These are phyloP conservation scores for Neopestalotiopsis sp. DNA, from an alignment of 2,329 filamentous ascomycete genomes.

Conservation along the genomic window DNA sequence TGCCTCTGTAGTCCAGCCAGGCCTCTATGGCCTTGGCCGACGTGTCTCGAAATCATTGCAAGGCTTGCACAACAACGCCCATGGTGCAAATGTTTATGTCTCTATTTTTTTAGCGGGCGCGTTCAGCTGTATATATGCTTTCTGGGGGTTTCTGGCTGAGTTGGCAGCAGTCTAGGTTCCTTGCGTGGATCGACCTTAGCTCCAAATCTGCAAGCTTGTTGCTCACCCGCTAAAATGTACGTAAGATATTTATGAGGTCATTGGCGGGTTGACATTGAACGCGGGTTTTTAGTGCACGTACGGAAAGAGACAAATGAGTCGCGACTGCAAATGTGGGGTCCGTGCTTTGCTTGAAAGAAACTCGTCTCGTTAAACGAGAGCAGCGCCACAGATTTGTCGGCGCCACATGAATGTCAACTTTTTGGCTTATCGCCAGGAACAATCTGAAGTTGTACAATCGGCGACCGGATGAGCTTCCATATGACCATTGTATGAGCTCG, in stretches of 20 bases:
- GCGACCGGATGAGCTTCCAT: background rate
- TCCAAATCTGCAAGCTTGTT: background rate
- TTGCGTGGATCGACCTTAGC: constrained; percentile 6
- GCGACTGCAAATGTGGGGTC: background rate
- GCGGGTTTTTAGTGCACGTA: background rate
- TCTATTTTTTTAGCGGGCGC: background rate
- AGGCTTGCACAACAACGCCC: background rate
- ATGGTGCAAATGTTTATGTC: background rate
- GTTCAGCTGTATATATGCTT: background rate
- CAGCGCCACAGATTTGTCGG: background rate
- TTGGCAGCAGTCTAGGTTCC: background rate
- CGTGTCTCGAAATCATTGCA: constrained; percentile 38
- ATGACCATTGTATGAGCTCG: background rate
- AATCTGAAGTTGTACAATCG: background rate
- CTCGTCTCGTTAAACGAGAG: background rate
- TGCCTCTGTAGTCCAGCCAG: constrained; percentile 30
- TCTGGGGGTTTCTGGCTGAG: background rate
- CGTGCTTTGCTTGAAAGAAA: background rate
- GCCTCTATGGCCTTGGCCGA: constrained; percentile 39
- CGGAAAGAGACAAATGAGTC: background rate
- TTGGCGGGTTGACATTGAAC: constrained; percentile 5
- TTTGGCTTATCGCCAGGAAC: background rate
- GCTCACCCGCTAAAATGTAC: background rate
- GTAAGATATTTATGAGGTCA: constrained; percentile 7
- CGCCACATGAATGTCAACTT: background rate